Percentiles rank a stretch among this genome's conserved stretches.
Evolutionary conservation across 345 rosid genomes (phyloP).

Genomic region (Corchorus olitorius): DNA sequence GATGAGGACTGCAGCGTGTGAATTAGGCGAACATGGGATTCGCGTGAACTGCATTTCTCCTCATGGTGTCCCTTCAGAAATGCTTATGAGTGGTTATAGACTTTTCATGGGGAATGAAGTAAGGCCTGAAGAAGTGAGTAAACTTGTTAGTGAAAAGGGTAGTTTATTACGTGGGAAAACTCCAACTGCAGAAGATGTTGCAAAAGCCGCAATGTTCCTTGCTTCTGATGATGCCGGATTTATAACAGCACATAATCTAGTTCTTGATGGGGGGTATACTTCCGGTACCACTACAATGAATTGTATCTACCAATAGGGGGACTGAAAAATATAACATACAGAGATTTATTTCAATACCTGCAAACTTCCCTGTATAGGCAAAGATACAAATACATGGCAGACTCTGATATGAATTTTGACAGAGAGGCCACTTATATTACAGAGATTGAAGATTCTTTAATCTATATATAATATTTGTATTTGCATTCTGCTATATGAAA

Average conservation of each 20-base stretch:
- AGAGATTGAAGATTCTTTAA: not conserved
- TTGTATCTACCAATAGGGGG: conserved; percentile 48
- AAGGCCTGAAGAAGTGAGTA: conserved; percentile 47
- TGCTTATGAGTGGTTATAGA: conserved; percentile 59
- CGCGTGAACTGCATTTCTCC: conserved; percentile 85
- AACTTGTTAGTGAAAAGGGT: conserved; percentile 55
- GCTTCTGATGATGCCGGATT: conserved; percentile 67
- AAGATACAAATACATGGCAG: not conserved
- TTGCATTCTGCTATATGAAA: not conserved
- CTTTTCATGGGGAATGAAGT: conserved; percentile 45
- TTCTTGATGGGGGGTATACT: conserved; percentile 81
- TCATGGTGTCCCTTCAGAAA: conserved; percentile 91
- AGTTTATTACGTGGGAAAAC: conserved; percentile 65
- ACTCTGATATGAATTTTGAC: not conserved
- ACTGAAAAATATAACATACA: not conserved
- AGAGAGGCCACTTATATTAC: not conserved
- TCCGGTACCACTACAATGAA: conserved; percentile 44
- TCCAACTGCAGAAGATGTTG: conserved; percentile 61
- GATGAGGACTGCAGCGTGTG: conserved; percentile 66
- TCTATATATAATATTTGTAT: not conserved
- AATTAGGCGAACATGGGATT: conserved; percentile 66
- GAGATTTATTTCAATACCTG: not conserved
- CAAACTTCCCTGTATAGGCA: not conserved
- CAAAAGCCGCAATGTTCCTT: conserved; percentile 70
- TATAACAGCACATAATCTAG: conserved; percentile 74